Percentiles rank a stretch among this genome's conserved stretches.
Evolutionary conservation across 805 yeast species (phyloP).

Genomic region (Schizosaccharomyces octosporus): DNA sequence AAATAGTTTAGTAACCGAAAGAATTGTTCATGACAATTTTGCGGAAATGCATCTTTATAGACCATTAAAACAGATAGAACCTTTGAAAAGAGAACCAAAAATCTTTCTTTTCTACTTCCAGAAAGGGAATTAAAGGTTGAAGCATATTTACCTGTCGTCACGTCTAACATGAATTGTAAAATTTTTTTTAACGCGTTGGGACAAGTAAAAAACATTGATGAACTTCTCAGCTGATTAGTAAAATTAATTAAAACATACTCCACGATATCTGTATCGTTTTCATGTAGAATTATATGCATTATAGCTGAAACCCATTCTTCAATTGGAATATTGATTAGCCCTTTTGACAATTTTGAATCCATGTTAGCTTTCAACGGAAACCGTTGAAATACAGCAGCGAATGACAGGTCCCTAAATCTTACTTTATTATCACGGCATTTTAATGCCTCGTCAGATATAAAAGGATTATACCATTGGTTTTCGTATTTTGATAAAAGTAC

Average conservation of each 20-base stretch:
- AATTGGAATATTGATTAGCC: background rate
- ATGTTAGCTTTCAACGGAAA: background rate
- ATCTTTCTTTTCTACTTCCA: background rate
- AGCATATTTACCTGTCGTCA: background rate
- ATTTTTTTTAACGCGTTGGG: background rate
- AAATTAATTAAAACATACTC: background rate
- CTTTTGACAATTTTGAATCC: background rate
- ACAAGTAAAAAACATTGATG: background rate
- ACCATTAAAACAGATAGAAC: background rate
- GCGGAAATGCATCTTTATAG: background rate
- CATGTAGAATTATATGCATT: background rate
- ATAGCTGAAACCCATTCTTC: background rate
- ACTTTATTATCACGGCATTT: background rate
- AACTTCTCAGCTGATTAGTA: background rate
- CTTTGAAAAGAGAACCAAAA: background rate
- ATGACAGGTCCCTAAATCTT: background rate
- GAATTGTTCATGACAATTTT: background rate
- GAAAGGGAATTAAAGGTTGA: background rate
- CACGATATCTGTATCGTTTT: background rate
- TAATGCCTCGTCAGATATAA: background rate
- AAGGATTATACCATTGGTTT: background rate
- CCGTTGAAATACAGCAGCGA: background rate
- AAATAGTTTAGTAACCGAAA: background rate
- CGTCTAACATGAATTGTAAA: background rate
- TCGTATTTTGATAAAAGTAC: background rate